These are phyloP conservation scores for Colletotrichum tamarilloi DNA, from an alignment of 2,329 filamentous ascomycete genomes.

Conservation along the genomic window DNA sequence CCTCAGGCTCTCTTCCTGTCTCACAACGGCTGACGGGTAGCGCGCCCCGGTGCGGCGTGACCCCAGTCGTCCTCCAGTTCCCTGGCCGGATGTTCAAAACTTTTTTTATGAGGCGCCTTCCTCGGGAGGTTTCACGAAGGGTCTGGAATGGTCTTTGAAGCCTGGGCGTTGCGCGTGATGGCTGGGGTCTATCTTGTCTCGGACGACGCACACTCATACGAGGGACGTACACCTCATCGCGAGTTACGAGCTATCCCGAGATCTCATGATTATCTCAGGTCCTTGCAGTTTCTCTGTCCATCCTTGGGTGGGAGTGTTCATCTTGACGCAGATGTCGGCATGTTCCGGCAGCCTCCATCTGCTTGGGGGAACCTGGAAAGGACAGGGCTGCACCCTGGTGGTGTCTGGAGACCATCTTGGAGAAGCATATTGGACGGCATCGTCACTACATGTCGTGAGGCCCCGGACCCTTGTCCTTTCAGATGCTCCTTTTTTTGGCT, in stretches of 20 bases:
- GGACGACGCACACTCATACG: background rate
- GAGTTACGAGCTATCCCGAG: background rate
- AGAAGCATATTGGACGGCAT: background rate
- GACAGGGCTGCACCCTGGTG: conserved; percentile 8
- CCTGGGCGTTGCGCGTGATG: background rate
- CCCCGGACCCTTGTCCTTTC: background rate
- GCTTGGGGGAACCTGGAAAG: background rate
- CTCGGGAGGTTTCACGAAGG: conserved; percentile 13
- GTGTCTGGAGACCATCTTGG: background rate
- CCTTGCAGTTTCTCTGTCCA: background rate
- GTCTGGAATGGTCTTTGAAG: conserved; percentile 19
- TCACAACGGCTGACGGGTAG: conserved; percentile 10
- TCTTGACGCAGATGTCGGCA: conserved; percentile 1
- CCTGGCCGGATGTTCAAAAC: background rate
- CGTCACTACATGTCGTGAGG: background rate
- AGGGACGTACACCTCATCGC: too few species aligned
- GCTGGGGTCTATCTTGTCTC: background rate
- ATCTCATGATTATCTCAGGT: too few species aligned
- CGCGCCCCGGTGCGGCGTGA: conserved; percentile 15
- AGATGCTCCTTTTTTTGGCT: background rate
- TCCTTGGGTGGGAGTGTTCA: background rate
- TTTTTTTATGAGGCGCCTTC: background rate
- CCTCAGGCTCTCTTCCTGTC: background rate
- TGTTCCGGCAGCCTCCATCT: background rate
- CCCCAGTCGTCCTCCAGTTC: background rate